phyloP scores from a whole-genome alignment of 495 filamentous ascomycete species.

The Aspergillus nidulans region DNA sequence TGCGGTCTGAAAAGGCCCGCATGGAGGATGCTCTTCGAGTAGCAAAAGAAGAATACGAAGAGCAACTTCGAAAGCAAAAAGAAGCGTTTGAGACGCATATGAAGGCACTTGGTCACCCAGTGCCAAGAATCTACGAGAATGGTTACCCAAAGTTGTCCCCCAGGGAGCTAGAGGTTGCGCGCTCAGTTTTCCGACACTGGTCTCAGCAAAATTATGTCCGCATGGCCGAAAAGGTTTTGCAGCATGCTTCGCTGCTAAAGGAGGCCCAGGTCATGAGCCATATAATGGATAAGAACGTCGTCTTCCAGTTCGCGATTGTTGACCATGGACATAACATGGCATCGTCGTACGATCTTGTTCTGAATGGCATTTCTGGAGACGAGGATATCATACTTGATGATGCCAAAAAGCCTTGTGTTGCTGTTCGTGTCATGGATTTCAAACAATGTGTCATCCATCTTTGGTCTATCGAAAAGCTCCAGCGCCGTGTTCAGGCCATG shows the following conservation, averaged over 20 bases:
- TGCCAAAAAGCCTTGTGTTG: constrained; percentile 84
- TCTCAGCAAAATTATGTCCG: constrained; percentile 78
- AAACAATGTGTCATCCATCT: constrained; percentile 80
- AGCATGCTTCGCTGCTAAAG: constrained; percentile 81
- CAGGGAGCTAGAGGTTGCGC: constrained; percentile 66
- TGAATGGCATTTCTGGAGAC: constrained; percentile 88
- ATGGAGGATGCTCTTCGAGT: constrained; percentile 81
- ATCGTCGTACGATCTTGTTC: constrained; percentile 92
- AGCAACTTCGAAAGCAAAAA: constrained; percentile 68
- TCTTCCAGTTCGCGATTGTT: constrained; percentile 92
- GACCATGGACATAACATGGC: constrained; percentile 82
- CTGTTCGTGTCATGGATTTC: constrained; percentile 87
- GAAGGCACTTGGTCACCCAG: constrained; percentile 53
- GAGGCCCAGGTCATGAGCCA: constrained; percentile 98
- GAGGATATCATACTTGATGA: constrained; percentile 80
- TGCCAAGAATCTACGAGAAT: constrained; percentile 45
- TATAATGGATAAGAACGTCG: constrained; percentile 87
- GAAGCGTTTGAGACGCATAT: constrained; percentile 71
- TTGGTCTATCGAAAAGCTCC: constrained; percentile 92
- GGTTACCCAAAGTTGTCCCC: constrained; percentile 58
- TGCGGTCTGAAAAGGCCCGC: constrained; percentile 73
- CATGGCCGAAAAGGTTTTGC: constrained; percentile 90
- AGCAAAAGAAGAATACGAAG: constrained; percentile 82
- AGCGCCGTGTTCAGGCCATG: constrained; percentile 83
- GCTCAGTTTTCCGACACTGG: constrained; percentile 67